Evolutionary conservation across 495 filamentous ascomycete species (phyloP), one percentile per base, ranked within the genome.

Genomic region (Aspergillus bridgeri): DNA sequence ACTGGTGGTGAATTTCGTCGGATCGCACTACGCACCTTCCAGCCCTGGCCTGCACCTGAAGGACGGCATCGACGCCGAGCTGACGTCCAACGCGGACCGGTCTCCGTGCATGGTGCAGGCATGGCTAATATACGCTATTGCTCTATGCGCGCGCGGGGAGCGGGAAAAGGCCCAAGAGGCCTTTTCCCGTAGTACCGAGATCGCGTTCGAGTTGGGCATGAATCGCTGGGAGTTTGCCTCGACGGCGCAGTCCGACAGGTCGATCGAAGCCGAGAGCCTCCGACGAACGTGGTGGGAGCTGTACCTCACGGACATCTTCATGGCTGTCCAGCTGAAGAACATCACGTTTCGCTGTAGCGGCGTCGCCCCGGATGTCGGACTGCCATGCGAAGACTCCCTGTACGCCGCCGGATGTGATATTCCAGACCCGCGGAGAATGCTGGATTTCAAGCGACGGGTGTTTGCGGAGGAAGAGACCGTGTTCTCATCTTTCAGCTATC

Each of bases 231-330:
- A 67, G 5, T 77, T 76, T 47, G 70, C 72, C 11, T 29, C 65
- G 4, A 63, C 69, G 5, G 38, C 54, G 3, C 55, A 63, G 15
- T 29, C 61, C 6, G 63, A 67, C 38, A 58, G 54, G 23, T 69
- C 68, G 3, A 57, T 71, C 5, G 70, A 75, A 51, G 72, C 75
- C 1, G 75, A 77, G 53, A 75, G 71, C 43, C 56, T 74, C 51
- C 62, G 73, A 52, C 62, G 75, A 33, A 77, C 75, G 15, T 77
- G 73, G 73, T 77, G 75, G 75, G 73, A 75, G 54, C 62, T 77
- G 5, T 75, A 70, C 42, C 66, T 75, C 44, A 65, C 67, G 15
- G 75, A 77, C 24, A 65, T 75, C 22, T 67, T 67, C 53, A 69
- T 74, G 57, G 67, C 73, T 2, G 64, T 69, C 21, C 61, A 66